Evolutionary conservation across 2,329 filamentous ascomycete species (phyloP), one percentile per base, ranked within the genome.

Genomic region (Scedosporium apiospermum): DNA sequence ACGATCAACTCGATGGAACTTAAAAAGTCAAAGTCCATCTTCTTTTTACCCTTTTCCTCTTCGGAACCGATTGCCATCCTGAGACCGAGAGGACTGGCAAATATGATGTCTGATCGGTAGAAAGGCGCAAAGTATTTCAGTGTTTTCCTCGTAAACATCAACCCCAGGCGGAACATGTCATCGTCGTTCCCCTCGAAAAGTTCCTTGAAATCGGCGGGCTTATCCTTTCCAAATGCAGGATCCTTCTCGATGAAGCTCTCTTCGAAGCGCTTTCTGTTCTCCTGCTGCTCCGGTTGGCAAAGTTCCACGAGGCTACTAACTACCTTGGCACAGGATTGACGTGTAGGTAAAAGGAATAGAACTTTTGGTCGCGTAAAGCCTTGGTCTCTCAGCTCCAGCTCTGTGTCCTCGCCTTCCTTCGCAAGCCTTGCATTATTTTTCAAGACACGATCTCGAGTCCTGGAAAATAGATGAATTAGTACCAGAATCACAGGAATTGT

Each of bases 61-160:
- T 90, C 89, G 58, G 90, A 88, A 53, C 93, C 92, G 68, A 99
- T 93, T 51, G 92, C 91, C 77, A 95, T 92, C 62, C 92, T 89
- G 16, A 99, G 80, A 10, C 95, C 95, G 3, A 99, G 80, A 0
- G 95, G 91, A 67, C 91, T 96, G 23, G 91, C 92, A 62, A 99
- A 81, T 62, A 99, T 91, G 66, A 99, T 92, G 72, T 99, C 95
- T 9, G 93, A 96, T 72, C 89, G 93, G 79, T 98, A 98, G 73
- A 99, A 99, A 65, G 92, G 89, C 0, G 93, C 84, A 77, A 96
- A 99, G 72, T 90, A 95, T 73, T 97, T 98, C 71, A 98, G 81
- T 0, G 92, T 96, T 76, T 97, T 98, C 65, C 95, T 86, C 0
- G 95, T 98, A 73, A 99, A 96, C 75, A 98, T 99, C 71, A 99